A percentile compares a stretch with the other conserved stretches of the same genome.
These are phyloP conservation scores for Aspergillus steynii DNA, from an alignment of 495 filamentous ascomycete species.

Conservation along the genomic window DNA sequence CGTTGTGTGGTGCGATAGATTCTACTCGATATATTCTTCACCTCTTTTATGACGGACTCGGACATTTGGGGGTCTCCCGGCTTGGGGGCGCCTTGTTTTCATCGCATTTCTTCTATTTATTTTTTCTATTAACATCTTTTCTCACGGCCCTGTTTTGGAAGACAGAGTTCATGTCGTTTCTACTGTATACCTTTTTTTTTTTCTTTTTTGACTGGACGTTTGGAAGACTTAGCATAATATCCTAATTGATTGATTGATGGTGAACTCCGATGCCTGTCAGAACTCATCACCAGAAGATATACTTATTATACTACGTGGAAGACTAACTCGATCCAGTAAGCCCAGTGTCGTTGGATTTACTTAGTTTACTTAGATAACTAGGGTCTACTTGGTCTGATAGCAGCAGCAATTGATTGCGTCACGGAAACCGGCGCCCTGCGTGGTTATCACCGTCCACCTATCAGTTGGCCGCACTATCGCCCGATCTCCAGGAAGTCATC, in stretches of 20 bases:
- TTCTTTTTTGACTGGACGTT: constrained; percentile 15
- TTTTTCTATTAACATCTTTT: not conserved
- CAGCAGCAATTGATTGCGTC: not conserved
- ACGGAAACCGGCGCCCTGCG: not conserved
- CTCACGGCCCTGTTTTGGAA: constrained; percentile 19
- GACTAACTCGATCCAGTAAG: too few species aligned
- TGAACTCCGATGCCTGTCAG: not conserved
- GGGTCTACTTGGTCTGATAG: not conserved
- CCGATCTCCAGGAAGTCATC: too few species aligned
- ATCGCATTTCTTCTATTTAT: constrained; percentile 22
- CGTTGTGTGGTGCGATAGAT: constrained; percentile 39
- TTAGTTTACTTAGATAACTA: not conserved
- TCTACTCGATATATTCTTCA: constrained; percentile 38
- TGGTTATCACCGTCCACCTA: not conserved
- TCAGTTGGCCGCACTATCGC: not conserved
- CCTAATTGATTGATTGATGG: constrained; percentile 32
- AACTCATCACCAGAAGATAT: not conserved
- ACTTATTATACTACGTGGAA: too few species aligned
- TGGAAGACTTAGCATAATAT: constrained; percentile 38
- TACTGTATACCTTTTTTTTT: constrained; percentile 39
- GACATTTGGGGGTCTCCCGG: constrained; percentile 22
- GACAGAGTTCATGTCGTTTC: constrained; percentile 39
- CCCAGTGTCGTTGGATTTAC: not conserved
- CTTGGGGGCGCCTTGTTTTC: constrained; percentile 21
- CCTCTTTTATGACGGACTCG: constrained; percentile 17